Evolutionary conservation across 2,329 filamentous ascomycete genomes (phyloP), one percentile per base, ranked within the genome.

Genomic region (Penicillium sp.): DNA sequence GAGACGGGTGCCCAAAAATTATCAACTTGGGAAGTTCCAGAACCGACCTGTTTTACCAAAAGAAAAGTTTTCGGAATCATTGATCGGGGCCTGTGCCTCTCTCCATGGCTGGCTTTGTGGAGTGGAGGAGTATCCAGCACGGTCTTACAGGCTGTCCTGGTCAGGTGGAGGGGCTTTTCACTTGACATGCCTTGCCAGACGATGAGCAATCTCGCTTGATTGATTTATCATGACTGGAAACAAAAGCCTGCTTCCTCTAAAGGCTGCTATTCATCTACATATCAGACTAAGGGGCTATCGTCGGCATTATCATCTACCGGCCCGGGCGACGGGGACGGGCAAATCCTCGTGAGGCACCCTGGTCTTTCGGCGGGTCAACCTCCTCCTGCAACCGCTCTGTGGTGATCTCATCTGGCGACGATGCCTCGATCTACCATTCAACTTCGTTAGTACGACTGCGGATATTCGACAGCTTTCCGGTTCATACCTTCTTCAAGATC

Each of bases 1-100:
- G 94, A 58, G 94, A 99, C 72, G 94, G 94, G 2, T 99, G 94
- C 75, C 94, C 94, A 51, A 99, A 99, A 85, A 99, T 99, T 76
- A 97, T 99, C 73, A 99, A 99, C 73, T 78, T 99, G 71, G 94
- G 94, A 41, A 96, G 90, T 81, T 94, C 89, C 56, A 86, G 94
- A 77, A 99, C 94, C 70, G 94, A 99, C 83, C 82, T 97, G 77
- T 85, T 87, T 65, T 86, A 88, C 73, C 85, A 89, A 76, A 89
- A 89, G 75, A 90, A 90, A 79, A 75, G 72, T 72, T 75, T 75
- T 68, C 69, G 73, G 54, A 75, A 75, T 75, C 71, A 75, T 65
- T 74, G 70, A 72, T 65, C 46, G 9, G n/a, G 41, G 45, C 26
- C 47, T 57, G 27, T 33, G 40, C 33, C 26, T 35, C 43, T 40